Percentiles rank a stretch among this genome's conserved stretches.
Conservation (phyloP, 495 filamentous ascomycete genomes). For the Wilcoxina mikolae region DNA sequence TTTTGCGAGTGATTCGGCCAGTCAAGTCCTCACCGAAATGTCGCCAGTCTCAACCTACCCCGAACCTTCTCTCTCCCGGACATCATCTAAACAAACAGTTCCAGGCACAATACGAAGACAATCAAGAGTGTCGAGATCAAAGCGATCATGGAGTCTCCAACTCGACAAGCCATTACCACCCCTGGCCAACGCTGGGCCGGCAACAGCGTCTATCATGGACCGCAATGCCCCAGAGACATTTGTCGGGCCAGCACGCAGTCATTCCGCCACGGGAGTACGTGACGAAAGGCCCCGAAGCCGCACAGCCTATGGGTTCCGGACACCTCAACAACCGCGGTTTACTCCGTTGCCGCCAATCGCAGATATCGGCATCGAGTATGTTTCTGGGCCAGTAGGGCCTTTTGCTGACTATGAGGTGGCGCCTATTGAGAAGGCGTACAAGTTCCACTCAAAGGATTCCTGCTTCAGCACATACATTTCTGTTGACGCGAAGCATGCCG, state of each 20-base stretch:
- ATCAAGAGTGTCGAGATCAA: constrained; percentile 13
- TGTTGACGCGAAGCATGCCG: constrained; percentile 18
- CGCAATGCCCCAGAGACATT: constrained; percentile 21
- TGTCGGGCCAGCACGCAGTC: constrained; percentile 17
- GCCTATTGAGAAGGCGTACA: constrained; percentile 20
- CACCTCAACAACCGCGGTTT: background rate
- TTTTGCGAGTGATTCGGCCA: background rate
- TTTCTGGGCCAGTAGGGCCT: constrained; percentile 12
- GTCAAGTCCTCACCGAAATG: background rate
- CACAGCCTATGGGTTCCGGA: constrained; percentile 8
- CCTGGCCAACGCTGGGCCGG: background rate
- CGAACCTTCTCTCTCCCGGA: constrained; percentile 22
- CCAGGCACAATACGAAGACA: constrained; percentile 6
- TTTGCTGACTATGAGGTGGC: constrained; percentile 18
- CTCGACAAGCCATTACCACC: constrained; percentile 23
- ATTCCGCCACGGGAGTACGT: constrained; percentile 21
- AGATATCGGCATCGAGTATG: constrained; percentile 15
- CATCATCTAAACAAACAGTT: constrained; percentile 10
- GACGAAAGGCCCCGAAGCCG: constrained; percentile 14
- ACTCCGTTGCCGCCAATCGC: constrained; percentile 11
- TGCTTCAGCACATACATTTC: constrained; percentile 22
- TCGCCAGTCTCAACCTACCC: constrained; percentile 21
- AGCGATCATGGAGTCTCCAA: constrained; percentile 15
- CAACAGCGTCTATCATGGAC: constrained; percentile 9
- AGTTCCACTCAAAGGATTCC: constrained; percentile 23